Evolutionary conservation across 768 basidiomycete genomes (phyloP).

Genomic region (Mycena vitilis): DNA sequence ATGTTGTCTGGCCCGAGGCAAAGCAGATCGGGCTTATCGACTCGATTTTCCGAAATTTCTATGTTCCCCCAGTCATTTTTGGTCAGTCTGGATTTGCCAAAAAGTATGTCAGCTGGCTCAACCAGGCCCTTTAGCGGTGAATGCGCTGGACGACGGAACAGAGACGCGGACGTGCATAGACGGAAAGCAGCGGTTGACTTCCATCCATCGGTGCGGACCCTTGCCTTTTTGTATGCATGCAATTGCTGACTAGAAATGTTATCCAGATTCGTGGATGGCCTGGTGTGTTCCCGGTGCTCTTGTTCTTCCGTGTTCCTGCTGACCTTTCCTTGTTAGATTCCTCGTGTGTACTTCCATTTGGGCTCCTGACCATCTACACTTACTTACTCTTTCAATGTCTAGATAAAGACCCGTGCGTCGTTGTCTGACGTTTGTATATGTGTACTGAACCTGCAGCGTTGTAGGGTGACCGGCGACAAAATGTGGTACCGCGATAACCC

Average conservation of each 20-base stretch:
- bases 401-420: slow-evolving; percentile 26
- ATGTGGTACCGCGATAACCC: slow-evolving; percentile 37
- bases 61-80: slow-evolving; percentile 80
- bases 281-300: slow-evolving; percentile 31
- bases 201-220: slow-evolving; percentile 67
- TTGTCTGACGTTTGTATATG: background rate
- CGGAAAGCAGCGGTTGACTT: slow-evolving; percentile 85
- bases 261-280: slow-evolving; percentile 71
- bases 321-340: slow-evolving; percentile 55
- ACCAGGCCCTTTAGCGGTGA: slow-evolving; percentile 53
- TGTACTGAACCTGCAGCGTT: slow-evolving; percentile 34
- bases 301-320: slow-evolving; percentile 15
- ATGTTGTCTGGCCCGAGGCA: slow-evolving; percentile 81
- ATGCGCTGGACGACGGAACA: slow-evolving; percentile 67
- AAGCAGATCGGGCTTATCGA: slow-evolving; percentile 85
- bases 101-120: background rate
- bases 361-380: background rate
- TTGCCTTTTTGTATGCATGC: background rate
- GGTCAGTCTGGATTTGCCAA: slow-evolving; percentile 48
- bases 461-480: slow-evolving; percentile 29
- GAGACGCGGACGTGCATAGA: slow-evolving; percentile 80
- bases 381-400: too few relatives aligned
- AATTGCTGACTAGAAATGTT: background rate
- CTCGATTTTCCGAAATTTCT: slow-evolving; percentile 81
- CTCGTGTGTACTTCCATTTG: slow-evolving; percentile 50